Conservation (phyloP, 2,329 filamentous ascomycete genomes). For the Colletotrichum lindemuthianum region DNA sequence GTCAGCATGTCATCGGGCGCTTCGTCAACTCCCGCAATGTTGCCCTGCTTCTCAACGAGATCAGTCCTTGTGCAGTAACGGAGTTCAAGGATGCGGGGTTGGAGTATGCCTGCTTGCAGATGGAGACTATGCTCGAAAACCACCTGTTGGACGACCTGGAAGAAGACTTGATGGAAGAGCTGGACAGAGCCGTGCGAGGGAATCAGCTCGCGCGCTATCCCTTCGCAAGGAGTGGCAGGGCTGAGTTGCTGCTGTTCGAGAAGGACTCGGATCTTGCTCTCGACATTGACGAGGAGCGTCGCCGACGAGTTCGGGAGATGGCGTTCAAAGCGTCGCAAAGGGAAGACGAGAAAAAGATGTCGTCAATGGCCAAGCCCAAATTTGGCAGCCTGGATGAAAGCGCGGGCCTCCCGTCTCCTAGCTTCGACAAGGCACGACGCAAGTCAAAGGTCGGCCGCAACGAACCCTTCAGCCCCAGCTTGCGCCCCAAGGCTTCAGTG, state of each 20-base stretch:
- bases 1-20: constrained; percentile 83
- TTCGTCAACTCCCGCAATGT: constrained; percentile 91
- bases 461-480: constrained; percentile 70
- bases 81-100: constrained; percentile 89
- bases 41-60: constrained; percentile 83
- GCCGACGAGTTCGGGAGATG: constrained; percentile 80
- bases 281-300: constrained; percentile 75
- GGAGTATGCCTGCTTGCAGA: constrained; percentile 90
- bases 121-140: constrained; percentile 93
- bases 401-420: constrained; percentile 48
- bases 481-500: constrained; percentile 74
- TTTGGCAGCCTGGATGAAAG: constrained; percentile 74
- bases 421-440: constrained; percentile 56
- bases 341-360: constrained; percentile 72
- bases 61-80: constrained; percentile 83
- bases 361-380: constrained; percentile 68
- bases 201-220: constrained; percentile 85
- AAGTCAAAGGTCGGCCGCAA: constrained; percentile 60
- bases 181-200: constrained; percentile 81
- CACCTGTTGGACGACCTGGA: constrained; percentile 88
- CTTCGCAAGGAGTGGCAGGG: constrained; percentile 78
- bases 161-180: constrained; percentile 80
- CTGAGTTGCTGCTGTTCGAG: constrained; percentile 73
- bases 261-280: constrained; percentile 70
- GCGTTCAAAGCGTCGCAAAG: constrained; percentile 70